These are phyloP conservation scores for Aureobasidium namibiae DNA, from an alignment of 2,329 filamentous ascomycete genomes.

Conservation along the genomic window DNA sequence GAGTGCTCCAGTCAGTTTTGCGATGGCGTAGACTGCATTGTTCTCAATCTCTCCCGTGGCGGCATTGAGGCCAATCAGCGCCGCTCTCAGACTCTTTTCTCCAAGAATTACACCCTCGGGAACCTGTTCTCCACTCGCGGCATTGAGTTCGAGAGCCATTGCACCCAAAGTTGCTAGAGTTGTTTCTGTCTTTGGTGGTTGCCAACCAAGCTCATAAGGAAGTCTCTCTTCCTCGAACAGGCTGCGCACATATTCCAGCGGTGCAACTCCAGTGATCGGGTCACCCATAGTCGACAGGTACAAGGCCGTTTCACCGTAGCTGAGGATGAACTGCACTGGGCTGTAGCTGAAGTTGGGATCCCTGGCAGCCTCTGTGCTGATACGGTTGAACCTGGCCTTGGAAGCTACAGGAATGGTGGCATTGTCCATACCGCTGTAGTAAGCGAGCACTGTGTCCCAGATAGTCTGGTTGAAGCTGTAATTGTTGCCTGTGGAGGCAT, in stretches of 20 bases:
- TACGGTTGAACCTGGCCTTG: slow-evolving; percentile 25
- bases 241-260: slow-evolving; percentile 26
- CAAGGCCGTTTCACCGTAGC: slow-evolving; percentile 32
- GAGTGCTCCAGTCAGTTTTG: slow-evolving; percentile 6
- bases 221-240: slow-evolving; percentile 31
- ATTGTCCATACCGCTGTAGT: slow-evolving; percentile 20
- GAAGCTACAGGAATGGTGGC: slow-evolving; percentile 23
- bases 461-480: slow-evolving; percentile 27
- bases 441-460: slow-evolving; percentile 23
- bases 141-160: neutral
- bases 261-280: slow-evolving; percentile 25
- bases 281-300: slow-evolving; percentile 30
- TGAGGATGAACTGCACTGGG: slow-evolving; percentile 25
- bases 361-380: slow-evolving; percentile 19
- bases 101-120: neutral
- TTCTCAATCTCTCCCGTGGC: slow-evolving; percentile 4
- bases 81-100: neutral
- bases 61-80: neutral
- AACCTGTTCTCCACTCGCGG: neutral
- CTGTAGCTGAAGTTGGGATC: slow-evolving; percentile 29
- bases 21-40: neutral
- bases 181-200: neutral
- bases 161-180: slow-evolving; percentile 1
- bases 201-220: slow-evolving; percentile 31
- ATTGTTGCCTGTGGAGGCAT: slow-evolving; percentile 29